Evolutionary conservation across 352 stramenopile species (phyloP).

Genomic region (Nothophytophthora sp.): DNA sequence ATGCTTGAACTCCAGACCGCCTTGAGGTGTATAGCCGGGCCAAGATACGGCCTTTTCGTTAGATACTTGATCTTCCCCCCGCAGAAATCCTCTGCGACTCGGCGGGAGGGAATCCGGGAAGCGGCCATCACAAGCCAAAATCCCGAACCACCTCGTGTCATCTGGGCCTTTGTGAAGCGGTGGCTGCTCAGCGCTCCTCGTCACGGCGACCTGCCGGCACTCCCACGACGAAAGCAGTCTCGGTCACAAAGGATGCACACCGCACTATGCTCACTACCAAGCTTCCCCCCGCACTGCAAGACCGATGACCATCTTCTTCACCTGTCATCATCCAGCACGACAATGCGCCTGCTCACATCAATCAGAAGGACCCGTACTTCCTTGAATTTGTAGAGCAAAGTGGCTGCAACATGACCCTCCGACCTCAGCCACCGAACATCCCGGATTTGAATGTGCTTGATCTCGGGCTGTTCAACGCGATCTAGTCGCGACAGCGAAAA

Average conservation of each 20-base stretch:
- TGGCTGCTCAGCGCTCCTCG: background rate
- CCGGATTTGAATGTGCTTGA: conserved; percentile 2
- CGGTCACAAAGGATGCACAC: background rate
- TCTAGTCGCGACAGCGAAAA: too few species aligned
- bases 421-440: background rate
- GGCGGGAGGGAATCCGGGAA: too few species aligned
- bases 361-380: background rate
- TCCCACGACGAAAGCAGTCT: background rate
- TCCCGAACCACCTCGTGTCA: too few species aligned
- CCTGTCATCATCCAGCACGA: conserved; percentile 3
- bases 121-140: too few species aligned
- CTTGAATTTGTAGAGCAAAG: background rate
- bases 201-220: background rate
- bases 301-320: background rate
- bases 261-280: background rate
- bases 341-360: background rate
- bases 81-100: too few species aligned
- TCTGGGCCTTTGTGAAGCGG: background rate
- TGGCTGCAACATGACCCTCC: background rate
- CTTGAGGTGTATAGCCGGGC: too few species aligned
- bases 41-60: too few species aligned
- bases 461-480: background rate
- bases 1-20: too few species aligned
- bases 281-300: background rate
- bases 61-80: too few species aligned